Evolutionary conservation across 2,329 filamentous ascomycete genomes (phyloP), one percentile per base, ranked within the genome.

Genomic region (Atkinsonella hypoxylon): DNA sequence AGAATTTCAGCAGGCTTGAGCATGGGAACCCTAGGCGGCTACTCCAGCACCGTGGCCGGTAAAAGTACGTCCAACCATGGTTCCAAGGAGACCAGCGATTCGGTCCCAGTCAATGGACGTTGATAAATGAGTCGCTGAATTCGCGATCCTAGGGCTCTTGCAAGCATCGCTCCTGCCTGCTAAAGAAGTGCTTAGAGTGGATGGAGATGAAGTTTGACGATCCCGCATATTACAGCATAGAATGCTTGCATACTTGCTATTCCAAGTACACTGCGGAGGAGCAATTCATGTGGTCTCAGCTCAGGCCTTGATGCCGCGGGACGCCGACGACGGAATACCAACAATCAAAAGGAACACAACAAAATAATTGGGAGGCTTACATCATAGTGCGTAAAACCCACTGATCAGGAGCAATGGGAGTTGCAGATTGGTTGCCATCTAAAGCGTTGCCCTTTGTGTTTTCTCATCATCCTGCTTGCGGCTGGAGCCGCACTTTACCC

Each of bases 1-100:
- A 72, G 75, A 50, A 68, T 64, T 1, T 75, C 75, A 2, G 71
- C 70, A 5, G 70, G 71, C 12, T 58, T 72, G 38, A 63, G 61
- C 46, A 64, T 69, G 49, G 63, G 64, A 5, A 62, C 62, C 22
- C 67, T 67, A 52, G 66, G 66, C 62, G 72, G 65, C 61, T 74
- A 74, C 53, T 69, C 71, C 41, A 64, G 62, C 17, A 62, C 62
- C 15, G 62, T 60, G 7, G 57, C 62, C 11, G 61, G 59, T 50
- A 68, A 66, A 52, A 36, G 22, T 15, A 50, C 55, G 13, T 53
- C 56, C 13, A 55, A 54, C 46, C 60, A 58, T 39, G 58, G 58
- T 13, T 53, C 60, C 49, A 66, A 67, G 51, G 60, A 62, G 26
- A 51, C 56, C 41, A 56, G 59, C 52, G 61, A 63, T 47, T 51